Evolutionary conservation across 768 basidiomycete species (phyloP).

Genomic region (Sistotremastrum niveocremeum): DNA sequence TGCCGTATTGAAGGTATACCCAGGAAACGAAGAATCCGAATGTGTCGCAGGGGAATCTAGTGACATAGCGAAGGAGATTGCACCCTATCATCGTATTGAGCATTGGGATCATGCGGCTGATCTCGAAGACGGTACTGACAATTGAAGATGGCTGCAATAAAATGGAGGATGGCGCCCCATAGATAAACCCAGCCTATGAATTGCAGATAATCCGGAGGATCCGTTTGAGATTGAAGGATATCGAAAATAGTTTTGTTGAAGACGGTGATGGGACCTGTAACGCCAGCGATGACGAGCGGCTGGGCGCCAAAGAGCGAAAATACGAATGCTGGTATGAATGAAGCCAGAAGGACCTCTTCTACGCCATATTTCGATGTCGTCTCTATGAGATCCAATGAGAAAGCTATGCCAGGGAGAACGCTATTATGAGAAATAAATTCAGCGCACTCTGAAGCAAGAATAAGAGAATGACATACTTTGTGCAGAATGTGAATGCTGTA

Average conservation of each 20-base stretch:
- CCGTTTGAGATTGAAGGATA: constrained; percentile 42
- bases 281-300: constrained; percentile 84
- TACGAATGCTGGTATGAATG: constrained; percentile 82
- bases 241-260: constrained; percentile 84
- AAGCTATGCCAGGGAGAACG: constrained; percentile 83
- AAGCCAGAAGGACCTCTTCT: constrained; percentile 67
- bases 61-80: constrained; percentile 77
- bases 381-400: constrained; percentile 84
- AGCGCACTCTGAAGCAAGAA: constrained; percentile 9
- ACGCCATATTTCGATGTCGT: constrained; percentile 85
- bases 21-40: constrained; percentile 90
- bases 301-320: constrained; percentile 84
- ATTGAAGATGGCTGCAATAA: constrained; percentile 67
- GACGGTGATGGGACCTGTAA: constrained; percentile 88
- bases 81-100: constrained; percentile 37
- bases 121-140: constrained; percentile 28
- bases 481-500: constrained; percentile 73
- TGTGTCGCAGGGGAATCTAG: constrained; percentile 81
- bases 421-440: constrained; percentile 19
- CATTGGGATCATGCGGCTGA: background rate
- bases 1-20: constrained; percentile 82
- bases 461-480: constrained; percentile 40
- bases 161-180: constrained; percentile 80
- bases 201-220: constrained; percentile 64
- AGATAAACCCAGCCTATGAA: constrained; percentile 90